Percentiles rank a stretch among this genome's conserved stretches.
These are phyloP conservation scores for Strigomonas oncopelti DNA, from an alignment of 208 protist genomes.

Conservation along the genomic window DNA sequence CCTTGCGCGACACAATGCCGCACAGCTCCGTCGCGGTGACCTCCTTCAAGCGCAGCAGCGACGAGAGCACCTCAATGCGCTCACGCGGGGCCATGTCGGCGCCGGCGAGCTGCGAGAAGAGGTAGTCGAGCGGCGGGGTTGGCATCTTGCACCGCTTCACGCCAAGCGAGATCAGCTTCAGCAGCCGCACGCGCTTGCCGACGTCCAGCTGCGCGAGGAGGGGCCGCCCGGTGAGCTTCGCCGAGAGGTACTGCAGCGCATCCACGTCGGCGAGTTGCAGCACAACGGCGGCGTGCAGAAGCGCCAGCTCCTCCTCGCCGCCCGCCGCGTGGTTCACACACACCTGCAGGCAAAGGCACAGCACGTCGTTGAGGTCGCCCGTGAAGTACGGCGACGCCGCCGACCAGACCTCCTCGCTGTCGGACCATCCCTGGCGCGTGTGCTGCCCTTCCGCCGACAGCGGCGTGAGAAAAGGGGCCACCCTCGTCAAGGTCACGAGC, in stretches of 20 bases:
- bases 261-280: slow-evolving; percentile 55
- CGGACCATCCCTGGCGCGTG: not conserved
- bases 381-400: slow-evolving; percentile 68
- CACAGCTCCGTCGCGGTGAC: slow-evolving; percentile 37
- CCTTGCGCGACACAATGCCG: slow-evolving; percentile 43
- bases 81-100: slow-evolving; percentile 41
- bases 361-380: slow-evolving; percentile 41
- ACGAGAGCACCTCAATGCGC: slow-evolving; percentile 54
- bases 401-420: slow-evolving; percentile 36
- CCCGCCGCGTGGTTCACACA: slow-evolving; percentile 14
- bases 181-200: slow-evolving; percentile 30
- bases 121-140: slow-evolving; percentile 38
- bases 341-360: slow-evolving; percentile 49
- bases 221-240: slow-evolving; percentile 25
- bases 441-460: too few species aligned
- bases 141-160: slow-evolving; percentile 70
- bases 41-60: slow-evolving; percentile 54
- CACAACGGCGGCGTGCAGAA: slow-evolving; percentile 49
- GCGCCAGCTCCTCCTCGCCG: slow-evolving; percentile 1
- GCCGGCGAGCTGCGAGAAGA: slow-evolving; percentile 39
- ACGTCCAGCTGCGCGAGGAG: slow-evolving; percentile 19
- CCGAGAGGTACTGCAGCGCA: slow-evolving; percentile 35
- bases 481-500: too few species aligned
- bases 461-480: too few species aligned
- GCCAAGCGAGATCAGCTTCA: slow-evolving; percentile 55